Base-by-base conservation (phyloP, 2,329 filamentous ascomycete genomes). In the Ophiostoma novo-ulmi region DNA sequence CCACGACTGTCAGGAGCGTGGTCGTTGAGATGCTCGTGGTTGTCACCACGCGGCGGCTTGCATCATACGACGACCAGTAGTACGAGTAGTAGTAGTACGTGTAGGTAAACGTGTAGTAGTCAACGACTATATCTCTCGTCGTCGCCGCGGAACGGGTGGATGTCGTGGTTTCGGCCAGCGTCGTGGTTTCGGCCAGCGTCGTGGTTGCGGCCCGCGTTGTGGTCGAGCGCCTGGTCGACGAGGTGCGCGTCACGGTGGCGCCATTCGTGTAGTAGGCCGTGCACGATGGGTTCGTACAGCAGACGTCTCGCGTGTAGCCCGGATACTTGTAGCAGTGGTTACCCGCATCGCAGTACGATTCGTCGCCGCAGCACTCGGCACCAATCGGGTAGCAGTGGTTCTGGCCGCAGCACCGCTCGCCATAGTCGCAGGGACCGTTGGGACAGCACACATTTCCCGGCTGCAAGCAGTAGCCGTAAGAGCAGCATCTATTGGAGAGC, bases 41-140 rank as follows among this genome's bases (percentile, higher is more conserved):
- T 10, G n/a, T 26, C 7, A 58, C 52, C 11, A 58, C 52, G 52
- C n/a, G 22, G 8, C 22, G n/a, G n/a, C n/a, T 58, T n/a, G 52
- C 52, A 17, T 26, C 52, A 73, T 73, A 75, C 69, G 61, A 20
- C 61, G 61, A 26, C 61, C 71, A 75, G 73, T 73, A 76, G 72
- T 77, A 76, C 68, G 74, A 76, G 58, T 73, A 76, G 71, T 76
- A 76, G 39, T 70, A 74, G 73, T 73, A 76, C 39, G 73, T 75
- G 31, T 74, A 67, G 22, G 74, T 76, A 67, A 74, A 76, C 10
- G 55, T 61, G 71, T 74, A 74, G 68, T 76, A 76, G 58, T 72
- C 71, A 10, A 61, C 71, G 72, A 70, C 73, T 13, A 69, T 69
- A 26, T 22, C 48, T 64, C 17, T 13, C 8, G 52, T 10, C n/a